Base-by-base conservation (phyloP, 78 protist genomes). In the Emiliania huxleyi region DNA sequence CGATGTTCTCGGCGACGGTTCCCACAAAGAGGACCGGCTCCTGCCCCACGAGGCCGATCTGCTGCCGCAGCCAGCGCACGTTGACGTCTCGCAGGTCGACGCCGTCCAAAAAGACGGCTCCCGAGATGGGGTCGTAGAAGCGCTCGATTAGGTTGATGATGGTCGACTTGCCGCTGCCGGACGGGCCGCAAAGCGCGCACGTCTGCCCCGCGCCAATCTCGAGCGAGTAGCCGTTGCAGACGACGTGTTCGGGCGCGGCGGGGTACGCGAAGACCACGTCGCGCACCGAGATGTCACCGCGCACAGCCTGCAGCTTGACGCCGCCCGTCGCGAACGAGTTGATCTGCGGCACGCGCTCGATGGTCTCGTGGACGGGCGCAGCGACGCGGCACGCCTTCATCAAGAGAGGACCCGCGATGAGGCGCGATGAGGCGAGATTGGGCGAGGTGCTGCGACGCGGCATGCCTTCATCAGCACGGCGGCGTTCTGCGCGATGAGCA, bases 131-230 rank as follows among this genome's bases (percentile, higher is more conserved):
- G 45, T 96, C 97, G 90, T 96, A 96, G 93, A 91, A 95, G 56
- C 93, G 91, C 79, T 42, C 90, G 49, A 95, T 11, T 21, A 95
- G 87, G 42, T 43, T 49, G 87, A 94, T 48, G 49, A 81, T 23
- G 0, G 97, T 97, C 49, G 96, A 93, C 93, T 97, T 97, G 48
- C 99, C 99, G 21, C 94, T 69, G 35, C 99, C 99, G n/a, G 94
- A 62, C 40, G 97, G 73, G 5, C 99, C 99, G 44, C 97, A 98
- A 8, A 98, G 19, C 22, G 98, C 99, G 48, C 96, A 95, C 15
- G 96, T 92, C 87, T 94, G 77, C 23, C 98, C 98, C 25, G 95
- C 40, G 2, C 49, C 52, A 69, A 97, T 35, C 45, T 84, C 38
- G 90, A 97, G 55, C 71, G 92, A 69, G 48, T 96, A 87, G 88